Evolutionary conservation across 441 rosid species (phyloP), one percentile per base, ranked within the genome.

Genomic region (Eruca vesicaria): DNA sequence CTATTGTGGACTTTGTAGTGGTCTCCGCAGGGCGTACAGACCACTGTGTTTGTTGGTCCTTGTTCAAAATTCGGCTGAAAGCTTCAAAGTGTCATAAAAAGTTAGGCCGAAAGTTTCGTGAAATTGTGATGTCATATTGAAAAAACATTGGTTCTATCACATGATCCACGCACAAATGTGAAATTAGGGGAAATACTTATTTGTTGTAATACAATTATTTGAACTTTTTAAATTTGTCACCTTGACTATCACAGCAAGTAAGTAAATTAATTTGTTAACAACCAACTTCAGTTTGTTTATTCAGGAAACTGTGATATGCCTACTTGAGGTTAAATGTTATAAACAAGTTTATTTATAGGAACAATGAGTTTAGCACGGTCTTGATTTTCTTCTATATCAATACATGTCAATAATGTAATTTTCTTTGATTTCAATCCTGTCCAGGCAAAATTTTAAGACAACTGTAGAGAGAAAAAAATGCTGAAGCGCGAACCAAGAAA

Each of bases 21-120:
- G 43, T 43, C 71, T 56, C 58, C 20, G 52, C 66, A 20, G 59
- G 18, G 58, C 70, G 36, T 74, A 56, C 12, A 9, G 23, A 9
- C 26, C 41, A 41, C 57, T 36, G 33, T 65, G 9, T 48, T 48
- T 48, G 53, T 48, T 48, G 11, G 52, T 32, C 41, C 15, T 41
- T 66, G 36, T 60, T 29, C 5, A 35, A 68, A 75, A 68, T 18
- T 68, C 73, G 68, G 69, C 74, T 75, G 64, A 61, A 19, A 68
- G 45, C 73, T 56, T 20, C 16, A 53, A 29, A 33, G 31, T 28
- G 64, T 15, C 36, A 12, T 52, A 18, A 7, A 50, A 50, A 9
- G 56, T 50, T 50, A 18, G 68, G 63, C 69, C 63, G 64, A 61
- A 19, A 68, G 57, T 68, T 56, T 20, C 12, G 28, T 28, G 9